Evolutionary conservation across 78 protist genomes (phyloP), one percentile per base, ranked within the genome.

Genomic region (Dictyostelium intermedium): DNA sequence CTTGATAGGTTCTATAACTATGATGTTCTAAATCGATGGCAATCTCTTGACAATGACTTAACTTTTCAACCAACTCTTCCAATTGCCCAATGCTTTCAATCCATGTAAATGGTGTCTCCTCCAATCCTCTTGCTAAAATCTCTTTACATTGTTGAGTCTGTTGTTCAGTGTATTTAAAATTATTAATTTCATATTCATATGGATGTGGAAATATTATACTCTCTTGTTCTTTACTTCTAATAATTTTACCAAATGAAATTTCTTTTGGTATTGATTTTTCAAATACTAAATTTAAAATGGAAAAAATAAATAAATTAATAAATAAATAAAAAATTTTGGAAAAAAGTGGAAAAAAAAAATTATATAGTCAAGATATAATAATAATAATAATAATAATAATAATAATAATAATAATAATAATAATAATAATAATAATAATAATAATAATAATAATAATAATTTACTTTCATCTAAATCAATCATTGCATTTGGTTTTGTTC

Each of bases 1-100:
- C 99, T 73, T 97, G 97, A 89, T 81, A 99, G 0, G 99, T 85
- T 32, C 98, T 98, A 73, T 84, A 85, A 34, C 61, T 30, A 95
- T 99, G 99, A 32, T 84, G 76, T 85, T 98, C 99, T 18, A 99
- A 82, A 77, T 98, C 99, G 37, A 99, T 60, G 5, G 99, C 99
- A 73, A 99, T 1, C 91, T 96, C 99, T 23, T 47, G 16, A 9
- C 13, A 72, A 25, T 47, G 83, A 14, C 27, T 13, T 50, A 97
- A 85, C 37, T 23, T 47, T 20, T 23, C 70, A 39, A 39, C 18
- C 34, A 98, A 39, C 35, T 4, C 66, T 2, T 85, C 96, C 56
- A 97, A 95, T n/a, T 35, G 84, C 11, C 37, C 92, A 10, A 63
- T 69, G 2, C 45, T 84, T 61, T 94, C 97, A 7, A 98, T 74